Percentiles rank a stretch among this genome's conserved stretches.
phyloP scores from a whole-genome alignment of 129 eudicot species.

The Centella asiatica region DNA sequence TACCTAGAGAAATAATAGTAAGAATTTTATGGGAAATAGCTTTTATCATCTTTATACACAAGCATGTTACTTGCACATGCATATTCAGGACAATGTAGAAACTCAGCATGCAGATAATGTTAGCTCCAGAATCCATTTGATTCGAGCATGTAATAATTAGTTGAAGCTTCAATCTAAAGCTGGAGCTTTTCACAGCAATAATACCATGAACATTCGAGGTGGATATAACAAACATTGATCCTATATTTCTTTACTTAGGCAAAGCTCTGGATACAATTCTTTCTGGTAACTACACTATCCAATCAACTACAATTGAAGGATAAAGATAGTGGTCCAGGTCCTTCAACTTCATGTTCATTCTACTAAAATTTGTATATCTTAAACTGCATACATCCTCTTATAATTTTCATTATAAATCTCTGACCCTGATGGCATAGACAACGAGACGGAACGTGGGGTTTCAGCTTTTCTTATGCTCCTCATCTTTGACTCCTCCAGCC shows the following conservation, averaged over 20 bases:
- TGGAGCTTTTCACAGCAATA: not conserved
- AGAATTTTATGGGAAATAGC: constrained; percentile 11
- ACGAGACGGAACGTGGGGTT: constrained; percentile 58
- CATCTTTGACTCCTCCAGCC: constrained; percentile 67
- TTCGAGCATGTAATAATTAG: not conserved
- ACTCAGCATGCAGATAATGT: constrained; percentile 18
- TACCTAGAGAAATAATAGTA: not conserved
- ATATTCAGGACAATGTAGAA: constrained; percentile 12
- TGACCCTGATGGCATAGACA: constrained; percentile 66
- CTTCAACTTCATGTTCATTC: too few species aligned
- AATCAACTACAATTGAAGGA: too few species aligned
- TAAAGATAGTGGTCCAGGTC: too few species aligned
- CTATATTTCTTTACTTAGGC: too few species aligned
- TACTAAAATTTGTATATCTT: not conserved
- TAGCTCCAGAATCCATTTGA: not conserved
- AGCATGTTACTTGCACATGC: constrained; percentile 12
- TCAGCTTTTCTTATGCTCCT: constrained; percentile 48
- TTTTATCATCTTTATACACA: constrained; percentile 20
- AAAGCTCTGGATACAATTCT: too few species aligned
- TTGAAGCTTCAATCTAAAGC: not conserved
- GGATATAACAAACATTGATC: not conserved
- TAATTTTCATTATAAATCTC: constrained; percentile 57
- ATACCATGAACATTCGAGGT: not conserved
- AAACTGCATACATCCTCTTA: constrained; percentile 81
- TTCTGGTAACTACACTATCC: too few species aligned